Conservation (phyloP, 805 yeast species). For the Zygoascus ofunaensis region DNA sequence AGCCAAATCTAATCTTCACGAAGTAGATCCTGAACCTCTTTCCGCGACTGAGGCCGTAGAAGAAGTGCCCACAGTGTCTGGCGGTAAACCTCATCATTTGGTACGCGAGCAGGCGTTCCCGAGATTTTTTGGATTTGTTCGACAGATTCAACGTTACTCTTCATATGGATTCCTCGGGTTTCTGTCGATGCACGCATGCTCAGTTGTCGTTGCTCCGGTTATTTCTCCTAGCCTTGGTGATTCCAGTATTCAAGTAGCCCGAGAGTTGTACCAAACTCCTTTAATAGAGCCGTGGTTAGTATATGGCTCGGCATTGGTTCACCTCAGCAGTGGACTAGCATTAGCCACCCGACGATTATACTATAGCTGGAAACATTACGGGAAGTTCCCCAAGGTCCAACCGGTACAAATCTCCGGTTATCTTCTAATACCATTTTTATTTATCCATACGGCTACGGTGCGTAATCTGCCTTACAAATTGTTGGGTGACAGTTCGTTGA, state of each 20-base stretch:
- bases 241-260: conserved; percentile 47
- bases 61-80: background rate
- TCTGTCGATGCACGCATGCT: conserved; percentile 44
- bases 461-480: conserved; percentile 41
- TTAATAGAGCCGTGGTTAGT: conserved; percentile 39
- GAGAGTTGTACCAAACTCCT: conserved; percentile 51
- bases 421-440: conserved; percentile 37
- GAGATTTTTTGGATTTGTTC: conserved; percentile 8
- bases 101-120: background rate
- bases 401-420: conserved; percentile 59
- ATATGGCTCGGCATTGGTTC: conserved; percentile 38
- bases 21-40: background rate
- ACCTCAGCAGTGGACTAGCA: conserved; percentile 44
- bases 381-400: conserved; percentile 36
- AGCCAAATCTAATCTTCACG: too few relatives aligned
- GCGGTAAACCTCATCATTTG: background rate
- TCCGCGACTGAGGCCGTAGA: background rate
- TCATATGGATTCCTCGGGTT: conserved; percentile 49
- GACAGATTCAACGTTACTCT: conserved; percentile 33
- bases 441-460: conserved; percentile 39
- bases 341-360: conserved; percentile 34
- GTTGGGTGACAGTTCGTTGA: conserved; percentile 55
- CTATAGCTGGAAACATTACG: conserved; percentile 23
- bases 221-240: conserved; percentile 38
- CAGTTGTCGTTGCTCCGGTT: conserved; percentile 48